A percentile compares a stretch with the other conserved stretches of the same genome.
Conservation (phyloP, 2,329 filamentous ascomycete species). For the Sporothrix phasma region DNA sequence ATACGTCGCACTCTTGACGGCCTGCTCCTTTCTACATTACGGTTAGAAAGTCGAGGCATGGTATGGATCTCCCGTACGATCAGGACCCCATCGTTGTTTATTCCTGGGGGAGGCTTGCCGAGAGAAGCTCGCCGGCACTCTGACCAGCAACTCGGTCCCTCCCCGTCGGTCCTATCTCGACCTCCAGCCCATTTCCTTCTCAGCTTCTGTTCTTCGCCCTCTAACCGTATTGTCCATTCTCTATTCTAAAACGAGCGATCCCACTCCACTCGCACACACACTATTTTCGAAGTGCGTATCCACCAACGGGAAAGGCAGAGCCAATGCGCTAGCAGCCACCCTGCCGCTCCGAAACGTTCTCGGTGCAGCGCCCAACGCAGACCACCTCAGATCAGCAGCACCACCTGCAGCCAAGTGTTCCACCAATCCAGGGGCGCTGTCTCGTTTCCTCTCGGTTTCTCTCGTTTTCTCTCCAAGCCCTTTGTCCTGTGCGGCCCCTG, state of each 20-base stretch:
- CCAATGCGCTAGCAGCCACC: constrained; percentile 1
- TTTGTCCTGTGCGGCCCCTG: not conserved
- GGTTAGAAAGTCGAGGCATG: too few relatives aligned
- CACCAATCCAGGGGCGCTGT: constrained; percentile 5
- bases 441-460: not conserved
- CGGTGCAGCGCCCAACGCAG: not conserved
- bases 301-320: not conserved
- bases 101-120: not conserved
- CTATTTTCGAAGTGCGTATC: not conserved
- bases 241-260: not conserved
- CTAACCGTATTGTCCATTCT: not conserved
- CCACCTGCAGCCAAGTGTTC: not conserved
- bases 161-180: too few relatives aligned
- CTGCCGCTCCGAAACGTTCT: constrained; percentile 8
- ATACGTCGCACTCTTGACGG: too few relatives aligned
- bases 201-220: not conserved
- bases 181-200: not conserved
- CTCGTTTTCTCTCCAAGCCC: not conserved
- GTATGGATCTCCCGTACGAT: too few relatives aligned
- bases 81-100: too few relatives aligned
- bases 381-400: not conserved
- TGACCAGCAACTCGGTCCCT: not conserved
- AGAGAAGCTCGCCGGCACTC: not conserved
- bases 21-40: too few relatives aligned
- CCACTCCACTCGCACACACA: not conserved